These are phyloP conservation scores for Stramenopiles sp. DNA, from an alignment of 352 stramenopile genomes.

Conservation along the genomic window DNA sequence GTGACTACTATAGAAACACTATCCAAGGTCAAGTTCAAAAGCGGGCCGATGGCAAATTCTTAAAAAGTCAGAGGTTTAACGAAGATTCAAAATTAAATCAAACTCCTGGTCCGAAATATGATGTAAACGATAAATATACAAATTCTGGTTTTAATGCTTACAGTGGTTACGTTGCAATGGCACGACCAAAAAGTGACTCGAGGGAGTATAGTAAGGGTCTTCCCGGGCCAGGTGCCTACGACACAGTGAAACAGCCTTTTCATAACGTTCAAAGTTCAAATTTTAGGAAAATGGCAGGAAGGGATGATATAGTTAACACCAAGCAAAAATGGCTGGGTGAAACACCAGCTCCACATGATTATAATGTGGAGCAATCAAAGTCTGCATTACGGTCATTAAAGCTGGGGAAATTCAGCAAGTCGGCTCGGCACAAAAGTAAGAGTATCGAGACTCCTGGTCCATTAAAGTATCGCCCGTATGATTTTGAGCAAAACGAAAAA, in stretches of 20 bases:
- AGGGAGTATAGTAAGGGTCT: not conserved
- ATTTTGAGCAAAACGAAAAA: not conserved
- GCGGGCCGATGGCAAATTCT: not conserved
- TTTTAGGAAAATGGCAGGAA: not conserved
- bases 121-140: not conserved
- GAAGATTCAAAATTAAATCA: not conserved
- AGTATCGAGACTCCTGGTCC: not conserved
- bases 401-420: not conserved
- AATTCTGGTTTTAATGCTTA: not conserved
- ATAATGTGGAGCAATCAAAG: too few species aligned
- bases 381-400: not conserved
- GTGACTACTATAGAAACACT: not conserved
- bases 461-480: not conserved
- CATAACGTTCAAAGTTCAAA: not conserved
- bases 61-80: not conserved
- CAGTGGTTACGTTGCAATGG: not conserved
- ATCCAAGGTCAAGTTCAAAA: not conserved
- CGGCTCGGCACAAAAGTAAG: not conserved
- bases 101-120: not conserved
- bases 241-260: not conserved
- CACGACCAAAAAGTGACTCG: not conserved
- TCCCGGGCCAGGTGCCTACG: not conserved
- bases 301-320: not conserved
- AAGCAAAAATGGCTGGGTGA: not conserved
- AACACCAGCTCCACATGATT: not conserved